These are phyloP conservation scores for Harringtonia lauricola DNA, from an alignment of 2,329 filamentous ascomycete species.

Conservation along the genomic window DNA sequence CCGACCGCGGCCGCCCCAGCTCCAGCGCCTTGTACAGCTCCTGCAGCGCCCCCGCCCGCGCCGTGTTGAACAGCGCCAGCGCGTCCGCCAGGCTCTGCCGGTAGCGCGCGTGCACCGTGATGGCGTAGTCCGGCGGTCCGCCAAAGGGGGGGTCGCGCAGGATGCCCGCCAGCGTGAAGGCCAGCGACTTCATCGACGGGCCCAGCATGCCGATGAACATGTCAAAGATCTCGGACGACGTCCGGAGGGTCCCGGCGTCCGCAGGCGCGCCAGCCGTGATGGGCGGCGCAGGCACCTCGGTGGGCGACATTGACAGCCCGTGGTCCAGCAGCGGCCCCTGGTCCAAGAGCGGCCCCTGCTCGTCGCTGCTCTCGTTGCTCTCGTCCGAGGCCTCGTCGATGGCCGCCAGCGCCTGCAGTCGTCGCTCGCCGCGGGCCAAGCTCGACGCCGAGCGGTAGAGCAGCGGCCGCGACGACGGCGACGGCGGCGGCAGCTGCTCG, in stretches of 20 bases:
- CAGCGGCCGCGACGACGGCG: conserved; percentile 5
- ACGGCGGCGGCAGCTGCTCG: background rate
- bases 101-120: conserved; percentile 70
- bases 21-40: conserved; percentile 74
- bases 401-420: conserved; percentile 38
- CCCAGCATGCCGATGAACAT: conserved; percentile 82
- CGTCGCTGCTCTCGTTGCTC: conserved; percentile 32
- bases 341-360: background rate
- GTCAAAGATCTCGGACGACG: conserved; percentile 78
- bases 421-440: conserved; percentile 27
- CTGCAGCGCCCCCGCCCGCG: conserved; percentile 64
- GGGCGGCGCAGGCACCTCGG: too few relatives aligned
- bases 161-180: conserved; percentile 79
- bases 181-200: conserved; percentile 92
- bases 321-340: conserved; percentile 11
- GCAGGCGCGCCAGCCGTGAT: too few relatives aligned
- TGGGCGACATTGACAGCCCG: too few relatives aligned
- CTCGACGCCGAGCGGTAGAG: conserved; percentile 17
- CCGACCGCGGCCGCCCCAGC: conserved; percentile 53
- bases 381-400: conserved; percentile 55
- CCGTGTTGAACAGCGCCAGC: conserved; percentile 64
- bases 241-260: conserved; percentile 39
- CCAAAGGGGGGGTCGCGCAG: conserved; percentile 80
- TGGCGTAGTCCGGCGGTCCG: conserved; percentile 51
- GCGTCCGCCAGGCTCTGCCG: conserved; percentile 71